These are phyloP conservation scores for Nakazawaea ambrosiae DNA, from an alignment of 805 yeast species.

Conservation along the genomic window DNA sequence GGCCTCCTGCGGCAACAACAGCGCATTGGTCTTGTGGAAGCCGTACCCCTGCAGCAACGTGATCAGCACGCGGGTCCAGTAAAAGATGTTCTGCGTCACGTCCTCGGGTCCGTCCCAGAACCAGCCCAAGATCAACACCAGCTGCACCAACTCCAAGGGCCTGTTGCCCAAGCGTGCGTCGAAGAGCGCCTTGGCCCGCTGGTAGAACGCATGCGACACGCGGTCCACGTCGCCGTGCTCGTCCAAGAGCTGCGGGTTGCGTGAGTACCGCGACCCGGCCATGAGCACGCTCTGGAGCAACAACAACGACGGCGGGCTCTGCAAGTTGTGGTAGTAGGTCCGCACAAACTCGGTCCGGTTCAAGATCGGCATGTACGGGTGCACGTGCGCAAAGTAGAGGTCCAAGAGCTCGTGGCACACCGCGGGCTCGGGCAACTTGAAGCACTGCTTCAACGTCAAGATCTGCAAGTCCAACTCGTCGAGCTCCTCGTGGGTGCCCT, in stretches of 20 bases:
- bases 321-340: slow-evolving; percentile 44
- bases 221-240: slow-evolving; percentile 33
- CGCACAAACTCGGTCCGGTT: slow-evolving; percentile 56
- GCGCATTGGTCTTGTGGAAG: slow-evolving; percentile 36
- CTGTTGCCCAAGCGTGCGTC: slow-evolving; percentile 66
- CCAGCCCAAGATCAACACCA: slow-evolving; percentile 54
- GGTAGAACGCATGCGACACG: slow-evolving; percentile 53
- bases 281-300: slow-evolving; percentile 61
- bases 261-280: slow-evolving; percentile 59
- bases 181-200: slow-evolving; percentile 68
- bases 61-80: slow-evolving; percentile 66
- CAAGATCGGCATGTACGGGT: slow-evolving; percentile 64
- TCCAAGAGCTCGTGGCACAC: slow-evolving; percentile 55
- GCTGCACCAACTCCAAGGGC: slow-evolving; percentile 53
- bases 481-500: slow-evolving; percentile 10
- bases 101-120: slow-evolving; percentile 74
- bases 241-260: slow-evolving; percentile 45
- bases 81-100: slow-evolving; percentile 56
- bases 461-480: slow-evolving; percentile 49
- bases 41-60: slow-evolving; percentile 73
- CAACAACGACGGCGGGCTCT: slow-evolving; percentile 53
- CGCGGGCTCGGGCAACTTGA: slow-evolving; percentile 54
- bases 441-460: slow-evolving; percentile 61
- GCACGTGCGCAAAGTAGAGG: slow-evolving; percentile 54
- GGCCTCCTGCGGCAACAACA: slow-evolving; percentile 17